A percentile compares a stretch with the other conserved stretches of the same genome.
Evolutionary conservation across 2,329 filamentous ascomycete species (phyloP).

Genomic region (Clonostachys chloroleuca): DNA sequence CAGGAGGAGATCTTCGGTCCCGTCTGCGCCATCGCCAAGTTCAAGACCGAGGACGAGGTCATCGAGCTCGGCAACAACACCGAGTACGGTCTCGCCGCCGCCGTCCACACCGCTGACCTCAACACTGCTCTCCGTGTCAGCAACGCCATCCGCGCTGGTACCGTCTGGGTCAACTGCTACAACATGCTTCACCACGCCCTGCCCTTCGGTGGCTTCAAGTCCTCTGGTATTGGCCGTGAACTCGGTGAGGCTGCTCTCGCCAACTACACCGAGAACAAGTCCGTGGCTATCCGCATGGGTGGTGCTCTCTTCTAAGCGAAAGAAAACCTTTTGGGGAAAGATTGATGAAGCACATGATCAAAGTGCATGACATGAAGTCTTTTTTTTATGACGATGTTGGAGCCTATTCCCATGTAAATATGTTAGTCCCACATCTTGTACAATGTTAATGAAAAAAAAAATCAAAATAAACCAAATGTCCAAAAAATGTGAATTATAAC

Average conservation of each 20-base stretch:
- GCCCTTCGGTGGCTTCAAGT: conserved; percentile 72
- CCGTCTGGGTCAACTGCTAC: conserved; percentile 42
- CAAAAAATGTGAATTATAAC: not conserved
- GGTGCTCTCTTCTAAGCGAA: conserved; percentile 11
- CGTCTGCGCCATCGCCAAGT: conserved; percentile 76
- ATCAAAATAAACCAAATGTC: not conserved
- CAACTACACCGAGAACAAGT: conserved; percentile 68
- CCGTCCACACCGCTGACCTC: conserved; percentile 73
- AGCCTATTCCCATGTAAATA: too few species aligned
- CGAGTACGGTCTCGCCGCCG: conserved; percentile 74
- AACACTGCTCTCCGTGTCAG: conserved; percentile 74
- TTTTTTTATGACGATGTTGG: too few species aligned
- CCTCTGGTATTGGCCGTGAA: conserved; percentile 75
- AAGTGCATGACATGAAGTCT: too few species aligned
- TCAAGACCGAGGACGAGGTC: conserved; percentile 72
- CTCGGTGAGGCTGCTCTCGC: conserved; percentile 62
- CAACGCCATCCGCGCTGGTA: conserved; percentile 67
- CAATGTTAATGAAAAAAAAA: not conserved
- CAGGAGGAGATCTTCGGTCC: conserved; percentile 87
- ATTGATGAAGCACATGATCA: conserved; percentile 1
- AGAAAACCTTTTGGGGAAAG: not conserved
- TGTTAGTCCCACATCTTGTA: not conserved
- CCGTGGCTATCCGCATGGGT: conserved; percentile 46
- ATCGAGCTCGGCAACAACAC: conserved; percentile 69
- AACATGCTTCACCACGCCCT: conserved; percentile 51